Conservation (phyloP, 2,329 filamentous ascomycete species). For the Trichophyton simii region DNA sequence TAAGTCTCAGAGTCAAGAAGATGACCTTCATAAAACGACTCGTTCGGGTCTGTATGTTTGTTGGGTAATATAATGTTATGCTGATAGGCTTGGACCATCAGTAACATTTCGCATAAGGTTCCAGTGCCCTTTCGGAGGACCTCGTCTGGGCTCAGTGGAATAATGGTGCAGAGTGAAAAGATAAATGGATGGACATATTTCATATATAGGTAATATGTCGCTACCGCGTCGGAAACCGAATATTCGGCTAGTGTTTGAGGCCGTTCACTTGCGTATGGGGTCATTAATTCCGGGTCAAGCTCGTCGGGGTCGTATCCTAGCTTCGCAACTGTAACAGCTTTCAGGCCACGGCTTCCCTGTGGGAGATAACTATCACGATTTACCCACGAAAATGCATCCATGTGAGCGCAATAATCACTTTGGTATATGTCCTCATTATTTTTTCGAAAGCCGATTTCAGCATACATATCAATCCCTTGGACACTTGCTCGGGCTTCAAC, state of each 20-base stretch:
- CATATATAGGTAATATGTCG: constrained; percentile 99
- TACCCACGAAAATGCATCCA: constrained; percentile 99
- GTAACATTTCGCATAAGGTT: constrained; percentile 96
- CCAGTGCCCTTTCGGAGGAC: constrained; percentile 90
- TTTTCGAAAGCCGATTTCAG: constrained; percentile 92
- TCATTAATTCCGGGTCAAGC: constrained; percentile 95
- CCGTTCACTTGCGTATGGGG: constrained; percentile 69
- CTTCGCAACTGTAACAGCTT: constrained; percentile 95
- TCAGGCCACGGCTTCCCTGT: constrained; percentile 90
- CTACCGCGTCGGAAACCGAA: constrained; percentile 96
- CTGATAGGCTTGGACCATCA: constrained; percentile 96
- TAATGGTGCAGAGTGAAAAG: constrained; percentile 93
- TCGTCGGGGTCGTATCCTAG: constrained; percentile 97
- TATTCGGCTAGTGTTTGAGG: constrained; percentile 94
- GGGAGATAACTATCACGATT: constrained; percentile 96
- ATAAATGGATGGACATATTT: constrained; percentile 99
- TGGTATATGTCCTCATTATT: constrained; percentile 94
- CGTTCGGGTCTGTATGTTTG: constrained; percentile 82
- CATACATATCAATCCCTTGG: constrained; percentile 97
- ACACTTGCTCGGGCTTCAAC: constrained; percentile 87
- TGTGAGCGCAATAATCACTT: constrained; percentile 89
- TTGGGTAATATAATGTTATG: constrained; percentile 88
- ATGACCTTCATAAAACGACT: constrained; percentile 94
- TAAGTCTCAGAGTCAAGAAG: constrained; percentile 94
- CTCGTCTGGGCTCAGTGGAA: constrained; percentile 86